Evolutionary conservation across 805 yeast genomes (phyloP).

Genomic region (Barnettozyma populi): DNA sequence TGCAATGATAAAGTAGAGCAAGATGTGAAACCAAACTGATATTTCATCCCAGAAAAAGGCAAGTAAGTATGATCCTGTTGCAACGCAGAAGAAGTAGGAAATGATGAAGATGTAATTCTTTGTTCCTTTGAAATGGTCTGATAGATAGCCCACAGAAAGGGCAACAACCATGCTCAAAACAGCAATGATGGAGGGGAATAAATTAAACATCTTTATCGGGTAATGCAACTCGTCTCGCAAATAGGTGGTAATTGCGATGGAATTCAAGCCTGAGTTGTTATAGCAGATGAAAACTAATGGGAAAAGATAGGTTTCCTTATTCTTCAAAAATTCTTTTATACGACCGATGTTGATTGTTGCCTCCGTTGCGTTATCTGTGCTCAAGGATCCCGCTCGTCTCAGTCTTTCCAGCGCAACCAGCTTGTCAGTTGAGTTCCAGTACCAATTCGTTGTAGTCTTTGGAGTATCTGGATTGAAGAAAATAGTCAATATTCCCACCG

Average conservation of each 20-base stretch:
- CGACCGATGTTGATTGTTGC: constrained; percentile 30
- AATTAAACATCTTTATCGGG: constrained; percentile 30
- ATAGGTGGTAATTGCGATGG: constrained; percentile 41
- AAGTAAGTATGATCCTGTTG: constrained; percentile 38
- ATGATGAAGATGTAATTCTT: constrained; percentile 34
- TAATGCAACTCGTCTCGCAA: constrained; percentile 31
- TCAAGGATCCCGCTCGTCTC: constrained; percentile 34
- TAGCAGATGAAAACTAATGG: constrained; percentile 25
- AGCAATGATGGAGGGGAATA: constrained; percentile 33
- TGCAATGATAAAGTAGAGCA: constrained; percentile 41
- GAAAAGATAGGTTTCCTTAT: constrained; percentile 42
- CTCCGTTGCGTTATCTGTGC: constrained; percentile 28
- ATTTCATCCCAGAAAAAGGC: constrained; percentile 37
- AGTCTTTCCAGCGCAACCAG: constrained; percentile 41
- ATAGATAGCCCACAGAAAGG: constrained; percentile 29
- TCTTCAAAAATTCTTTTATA: constrained; percentile 34
- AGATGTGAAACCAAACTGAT: constrained; percentile 41
- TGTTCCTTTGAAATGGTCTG: constrained; percentile 33
- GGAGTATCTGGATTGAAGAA: constrained; percentile 40
- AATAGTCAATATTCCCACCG: constrained; percentile 39
- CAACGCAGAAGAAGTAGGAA: constrained; percentile 34
- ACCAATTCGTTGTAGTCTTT: constrained; percentile 36
- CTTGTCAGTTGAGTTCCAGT: constrained; percentile 18
- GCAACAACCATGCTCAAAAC: constrained; percentile 34
- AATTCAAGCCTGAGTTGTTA: constrained; percentile 19